Evolutionary conservation across 768 basidiomycete genomes (phyloP), one percentile per base, ranked within the genome.

Genomic region (Mycena venus): DNA sequence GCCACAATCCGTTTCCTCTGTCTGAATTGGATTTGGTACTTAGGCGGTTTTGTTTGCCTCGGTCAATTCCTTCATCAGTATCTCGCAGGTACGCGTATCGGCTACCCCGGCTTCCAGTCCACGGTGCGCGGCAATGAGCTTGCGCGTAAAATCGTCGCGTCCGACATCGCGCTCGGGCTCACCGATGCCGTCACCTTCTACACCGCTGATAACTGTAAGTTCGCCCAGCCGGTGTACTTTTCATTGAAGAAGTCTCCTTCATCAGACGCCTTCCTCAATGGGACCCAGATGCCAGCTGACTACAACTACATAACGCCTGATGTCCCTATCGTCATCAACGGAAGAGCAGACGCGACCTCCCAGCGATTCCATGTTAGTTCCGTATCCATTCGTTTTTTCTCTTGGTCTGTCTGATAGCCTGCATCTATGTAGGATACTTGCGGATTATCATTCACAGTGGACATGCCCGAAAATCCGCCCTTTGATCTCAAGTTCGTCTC

Each of bases 11-110:
- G 29, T 62, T 49, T 44, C 34, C 23, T 21, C 44, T 27, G 14
- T 42, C 36, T 62, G 29, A 72, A 36, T 53, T 63, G 42, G 27
- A 23, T 65, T 49, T 15, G 51, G 65, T 4, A 9, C 29, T 9
- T 69, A 91, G 91, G 91, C 68, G 92, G 92, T 29, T 91, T 88
- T 68, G 85, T 92, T 10, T 92, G 91, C 78, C 85, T 92, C 11
- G 91, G 91, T 4, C 85, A 89, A 44, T 92, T 91, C 84, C 82
- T 93, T 53, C 90, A 91, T 75, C 86, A 86, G 62, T 91, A 85
- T 78, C 85, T 93, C 27, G 85, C 87, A 9, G 91, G 90, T 10
- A 83, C 84, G 0, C 80, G 84, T 27, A 82, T 89, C 42, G 89
- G 87, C 3, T 88, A 88, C 72, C 86, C 89, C 4, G 91, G 91